phyloP scores from a whole-genome alignment of 306 rosid genomes.

The Arachis stenosperma region DNA sequence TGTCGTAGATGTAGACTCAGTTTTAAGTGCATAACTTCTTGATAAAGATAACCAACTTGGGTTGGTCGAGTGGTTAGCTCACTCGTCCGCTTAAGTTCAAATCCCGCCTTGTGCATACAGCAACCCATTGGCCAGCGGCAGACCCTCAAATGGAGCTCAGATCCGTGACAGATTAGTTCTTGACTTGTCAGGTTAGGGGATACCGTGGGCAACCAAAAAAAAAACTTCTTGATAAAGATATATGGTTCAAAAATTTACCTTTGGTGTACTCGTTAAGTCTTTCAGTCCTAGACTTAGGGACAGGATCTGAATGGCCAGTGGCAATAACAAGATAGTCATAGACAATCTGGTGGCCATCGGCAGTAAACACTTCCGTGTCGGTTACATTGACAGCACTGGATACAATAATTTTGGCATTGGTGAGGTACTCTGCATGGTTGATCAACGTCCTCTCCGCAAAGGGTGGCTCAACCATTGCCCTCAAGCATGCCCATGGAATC shows the following conservation, averaged over 20 bases:
- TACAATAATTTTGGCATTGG: conserved; percentile 48
- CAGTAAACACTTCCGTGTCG: conserved; percentile 63
- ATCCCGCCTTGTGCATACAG: no score
- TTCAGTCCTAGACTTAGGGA: conserved; percentile 52
- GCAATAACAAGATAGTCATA: conserved; percentile 76
- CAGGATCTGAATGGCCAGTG: conserved; percentile 64
- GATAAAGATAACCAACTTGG: neutral
- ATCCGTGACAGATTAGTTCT: no score
- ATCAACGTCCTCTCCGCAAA: conserved; percentile 65
- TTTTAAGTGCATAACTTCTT: conserved; percentile 2
- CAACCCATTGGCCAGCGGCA: no score
- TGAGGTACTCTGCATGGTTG: conserved; percentile 69
- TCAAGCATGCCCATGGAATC: conserved; percentile 79
- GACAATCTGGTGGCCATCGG: conserved; percentile 51
- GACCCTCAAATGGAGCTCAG: no score
- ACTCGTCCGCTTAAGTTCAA: no score
- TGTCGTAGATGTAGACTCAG: conserved; percentile 14
- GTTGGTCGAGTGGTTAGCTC: no score
- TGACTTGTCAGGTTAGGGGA: no score
- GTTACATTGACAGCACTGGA: conserved; percentile 58
- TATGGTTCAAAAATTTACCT: conserved; percentile 48
- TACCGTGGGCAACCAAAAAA: no score
- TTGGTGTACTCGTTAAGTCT: conserved; percentile 58
- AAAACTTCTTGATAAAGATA: conserved; percentile 1
- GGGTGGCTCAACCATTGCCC: conserved; percentile 84